These are phyloP conservation scores for Fusarium duplospermum DNA, from an alignment of 2,329 filamentous ascomycete genomes.

Conservation along the genomic window DNA sequence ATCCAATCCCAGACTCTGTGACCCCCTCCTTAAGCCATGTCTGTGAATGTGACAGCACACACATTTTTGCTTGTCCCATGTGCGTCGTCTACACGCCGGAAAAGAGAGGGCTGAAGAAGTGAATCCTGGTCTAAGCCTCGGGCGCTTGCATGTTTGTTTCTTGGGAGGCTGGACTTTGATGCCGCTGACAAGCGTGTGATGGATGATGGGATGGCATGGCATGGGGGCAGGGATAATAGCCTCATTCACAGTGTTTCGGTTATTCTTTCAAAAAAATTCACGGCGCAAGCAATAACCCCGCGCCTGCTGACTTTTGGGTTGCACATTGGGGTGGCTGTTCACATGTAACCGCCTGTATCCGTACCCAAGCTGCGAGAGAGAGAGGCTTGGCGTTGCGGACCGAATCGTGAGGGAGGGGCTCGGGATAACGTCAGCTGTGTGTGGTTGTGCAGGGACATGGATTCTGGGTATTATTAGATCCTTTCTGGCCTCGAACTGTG, in stretches of 20 bases:
- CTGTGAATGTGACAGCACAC: constrained; percentile 4
- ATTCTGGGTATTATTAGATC: neutral
- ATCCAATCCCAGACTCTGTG: neutral
- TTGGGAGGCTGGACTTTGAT: constrained; percentile 1
- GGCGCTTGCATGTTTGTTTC: neutral
- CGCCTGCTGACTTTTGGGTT: neutral
- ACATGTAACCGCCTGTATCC: constrained; percentile 31
- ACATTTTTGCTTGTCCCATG: neutral
- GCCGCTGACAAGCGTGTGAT: neutral
- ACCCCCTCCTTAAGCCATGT: constrained; percentile 1
- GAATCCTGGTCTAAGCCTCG: neutral
- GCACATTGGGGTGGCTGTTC: neutral
- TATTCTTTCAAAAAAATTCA: neutral
- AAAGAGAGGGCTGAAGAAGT: neutral
- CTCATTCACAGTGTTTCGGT: neutral
- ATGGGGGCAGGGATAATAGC: neutral
- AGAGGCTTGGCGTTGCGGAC: neutral
- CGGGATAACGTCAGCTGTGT: constrained; percentile 20
- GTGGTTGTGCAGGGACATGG: constrained; percentile 2
- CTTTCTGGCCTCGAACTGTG: neutral
- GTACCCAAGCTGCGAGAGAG: constrained; percentile 18
- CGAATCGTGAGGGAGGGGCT: neutral
- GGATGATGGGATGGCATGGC: too few relatives aligned
- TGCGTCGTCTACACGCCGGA: neutral
- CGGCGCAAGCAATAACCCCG: neutral